Conservation (phyloP, 495 filamentous ascomycete genomes). For the Tuber brumale region DNA sequence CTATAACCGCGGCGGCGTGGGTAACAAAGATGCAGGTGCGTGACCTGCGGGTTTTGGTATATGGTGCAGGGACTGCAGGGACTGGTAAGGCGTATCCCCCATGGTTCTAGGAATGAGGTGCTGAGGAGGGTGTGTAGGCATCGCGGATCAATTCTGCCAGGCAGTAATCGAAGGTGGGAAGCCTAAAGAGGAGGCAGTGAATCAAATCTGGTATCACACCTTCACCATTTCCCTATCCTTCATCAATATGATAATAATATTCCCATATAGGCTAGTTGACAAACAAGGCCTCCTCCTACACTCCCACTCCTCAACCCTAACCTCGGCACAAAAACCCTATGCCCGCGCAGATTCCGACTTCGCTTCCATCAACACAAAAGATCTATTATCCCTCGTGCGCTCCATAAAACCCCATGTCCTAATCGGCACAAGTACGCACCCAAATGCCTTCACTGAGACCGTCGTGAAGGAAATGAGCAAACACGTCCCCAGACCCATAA, state of each 20-base stretch:
- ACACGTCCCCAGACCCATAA: conserved; percentile 67
- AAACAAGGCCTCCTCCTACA: conserved; percentile 70
- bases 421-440: conserved; percentile 76
- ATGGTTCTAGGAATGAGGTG: background rate
- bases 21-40: conserved; percentile 59
- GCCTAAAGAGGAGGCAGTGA: conserved; percentile 64
- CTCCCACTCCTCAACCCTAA: conserved; percentile 55
- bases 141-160: conserved; percentile 77
- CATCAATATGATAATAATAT: background rate
- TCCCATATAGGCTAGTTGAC: conserved; percentile 64
- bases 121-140: conserved; percentile 43
- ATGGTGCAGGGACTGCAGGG: conserved; percentile 79
- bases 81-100: conserved; percentile 47
- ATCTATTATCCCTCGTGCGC: conserved; percentile 61
- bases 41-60: conserved; percentile 65
- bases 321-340: conserved; percentile 59
- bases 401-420: conserved; percentile 72
- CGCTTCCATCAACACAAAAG: conserved; percentile 49
- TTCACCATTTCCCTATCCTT: background rate
- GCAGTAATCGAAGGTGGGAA: conserved; percentile 56
- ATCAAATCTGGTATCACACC: conserved; percentile 64
- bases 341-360: conserved; percentile 62
- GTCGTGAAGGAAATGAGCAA: conserved; percentile 72
- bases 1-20: conserved; percentile 65
- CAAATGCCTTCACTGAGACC: conserved; percentile 70